Percentiles rank a stretch among this genome's conserved stretches.
phyloP scores from a whole-genome alignment of 768 basidiomycete genomes.

The Phanerodontia chrysosporium region DNA sequence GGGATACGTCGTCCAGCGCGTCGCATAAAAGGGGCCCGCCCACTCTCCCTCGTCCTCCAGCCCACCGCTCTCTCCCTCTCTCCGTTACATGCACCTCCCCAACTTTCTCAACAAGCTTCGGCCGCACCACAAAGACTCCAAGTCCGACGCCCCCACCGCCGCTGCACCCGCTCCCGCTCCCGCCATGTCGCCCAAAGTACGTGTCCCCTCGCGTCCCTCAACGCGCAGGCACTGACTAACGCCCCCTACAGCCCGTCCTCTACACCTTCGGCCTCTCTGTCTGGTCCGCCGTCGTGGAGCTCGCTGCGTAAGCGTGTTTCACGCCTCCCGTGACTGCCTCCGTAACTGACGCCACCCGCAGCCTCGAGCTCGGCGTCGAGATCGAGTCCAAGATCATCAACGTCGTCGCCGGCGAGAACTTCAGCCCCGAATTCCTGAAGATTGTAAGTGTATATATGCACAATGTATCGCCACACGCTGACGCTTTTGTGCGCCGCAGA shows the following conservation, averaged over 20 bases:
- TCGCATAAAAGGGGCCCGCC: not conserved
- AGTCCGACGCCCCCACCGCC: not conserved
- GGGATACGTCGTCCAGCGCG: not conserved
- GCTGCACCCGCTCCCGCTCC: not conserved
- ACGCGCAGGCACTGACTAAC: not conserved
- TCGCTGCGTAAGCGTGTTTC: conserved; percentile 34
- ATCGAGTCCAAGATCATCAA: conserved; percentile 35
- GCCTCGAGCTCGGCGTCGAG: conserved; percentile 41
- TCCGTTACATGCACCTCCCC: not conserved
- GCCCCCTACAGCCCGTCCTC: conserved; percentile 21
- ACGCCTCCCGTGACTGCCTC: not conserved
- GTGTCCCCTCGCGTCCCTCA: not conserved
- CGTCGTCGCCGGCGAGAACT: conserved; percentile 46
- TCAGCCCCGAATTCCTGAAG: conserved; percentile 40
- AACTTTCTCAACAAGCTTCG: not conserved
- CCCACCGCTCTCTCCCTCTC: not conserved
- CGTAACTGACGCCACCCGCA: conserved; percentile 10
- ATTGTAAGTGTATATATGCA: conserved; percentile 25
- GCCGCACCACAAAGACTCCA: not conserved
- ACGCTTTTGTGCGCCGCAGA: conserved; percentile 27
- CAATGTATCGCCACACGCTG: not conserved
- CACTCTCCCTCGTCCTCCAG: not conserved
- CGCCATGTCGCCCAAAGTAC: not conserved
- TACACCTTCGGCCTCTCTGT: conserved; percentile 35
- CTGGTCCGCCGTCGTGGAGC: conserved; percentile 38